A percentile compares a stretch with the other conserved stretches of the same genome.
Conservation (phyloP, 768 basidiomycete genomes). For the Tylopilus balloui region DNA sequence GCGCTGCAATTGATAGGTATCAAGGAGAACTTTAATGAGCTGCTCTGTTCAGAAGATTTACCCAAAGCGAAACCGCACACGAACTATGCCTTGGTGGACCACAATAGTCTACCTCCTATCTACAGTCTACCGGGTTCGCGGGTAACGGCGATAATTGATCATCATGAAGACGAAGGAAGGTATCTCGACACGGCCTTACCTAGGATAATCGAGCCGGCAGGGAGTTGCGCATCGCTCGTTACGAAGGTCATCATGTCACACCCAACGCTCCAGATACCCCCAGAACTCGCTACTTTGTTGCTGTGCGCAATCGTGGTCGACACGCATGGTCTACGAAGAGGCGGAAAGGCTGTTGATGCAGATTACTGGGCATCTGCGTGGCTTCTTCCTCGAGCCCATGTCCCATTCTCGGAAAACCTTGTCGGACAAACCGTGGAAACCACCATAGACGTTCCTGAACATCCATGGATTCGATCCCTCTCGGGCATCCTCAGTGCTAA, state of each 20-base stretch:
- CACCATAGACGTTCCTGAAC: slow-evolving; percentile 33
- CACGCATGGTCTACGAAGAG: slow-evolving; percentile 71
- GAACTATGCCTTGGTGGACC: slow-evolving; percentile 83
- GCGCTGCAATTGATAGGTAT: slow-evolving; percentile 63
- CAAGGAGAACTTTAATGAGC: slow-evolving; percentile 42
- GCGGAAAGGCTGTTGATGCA: slow-evolving; percentile 66
- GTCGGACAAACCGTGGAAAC: neutral
- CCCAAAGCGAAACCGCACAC: slow-evolving; percentile 38
- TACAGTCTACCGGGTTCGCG: slow-evolving; percentile 39
- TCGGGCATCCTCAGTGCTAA: slow-evolving; percentile 40
- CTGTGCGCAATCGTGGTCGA: slow-evolving; percentile 82
- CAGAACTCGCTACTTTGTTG: slow-evolving; percentile 72
- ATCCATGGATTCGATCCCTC: slow-evolving; percentile 46
- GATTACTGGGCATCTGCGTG: slow-evolving; percentile 64
- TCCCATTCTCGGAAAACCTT: slow-evolving; percentile 23
- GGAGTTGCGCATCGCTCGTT: slow-evolving; percentile 76
- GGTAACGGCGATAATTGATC: slow-evolving; percentile 84
- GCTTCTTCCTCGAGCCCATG: slow-evolving; percentile 57
- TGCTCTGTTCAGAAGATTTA: slow-evolving; percentile 72
- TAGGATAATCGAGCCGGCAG: slow-evolving; percentile 62
- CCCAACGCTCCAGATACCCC: slow-evolving; percentile 34
- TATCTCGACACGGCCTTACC: slow-evolving; percentile 61
- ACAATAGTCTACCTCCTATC: slow-evolving; percentile 60
- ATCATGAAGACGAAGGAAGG: slow-evolving; percentile 81
- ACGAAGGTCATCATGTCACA: slow-evolving; percentile 32